These are phyloP conservation scores for Backusella psychrophila DNA, from an alignment of 192 early-diverging fungal species.

Conservation along the genomic window DNA sequence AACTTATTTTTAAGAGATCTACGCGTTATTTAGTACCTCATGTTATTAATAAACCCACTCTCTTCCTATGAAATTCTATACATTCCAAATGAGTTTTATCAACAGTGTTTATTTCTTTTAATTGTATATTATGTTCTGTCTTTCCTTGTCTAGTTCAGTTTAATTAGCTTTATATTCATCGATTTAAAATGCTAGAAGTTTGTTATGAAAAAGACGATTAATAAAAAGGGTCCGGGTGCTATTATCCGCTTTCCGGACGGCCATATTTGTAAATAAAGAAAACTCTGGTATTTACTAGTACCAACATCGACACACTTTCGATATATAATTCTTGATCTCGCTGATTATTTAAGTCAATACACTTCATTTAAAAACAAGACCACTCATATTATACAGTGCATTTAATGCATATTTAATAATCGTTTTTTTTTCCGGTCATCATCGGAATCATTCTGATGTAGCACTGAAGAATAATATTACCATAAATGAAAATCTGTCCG, in stretches of 20 bases:
- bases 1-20: not conserved
- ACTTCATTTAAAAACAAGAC: not conserved
- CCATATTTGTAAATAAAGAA: not conserved
- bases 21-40: not conserved
- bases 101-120: not conserved
- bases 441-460: not conserved
- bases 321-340: not conserved
- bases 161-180: too few relatives aligned
- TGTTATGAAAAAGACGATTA: not conserved
- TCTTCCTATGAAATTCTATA: too few relatives aligned
- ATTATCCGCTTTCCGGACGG: not conserved
- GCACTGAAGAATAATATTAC: not conserved
- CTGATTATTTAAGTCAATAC: too few relatives aligned
- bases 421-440: not conserved
- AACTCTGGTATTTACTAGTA: not conserved
- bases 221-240: not conserved
- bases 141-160: too few relatives aligned
- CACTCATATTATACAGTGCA: not conserved
- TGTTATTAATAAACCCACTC: too few relatives aligned
- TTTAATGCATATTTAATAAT: not conserved
- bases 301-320: not conserved
- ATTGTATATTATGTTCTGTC: not conserved
- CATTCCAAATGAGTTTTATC: not conserved
- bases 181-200: too few relatives aligned
- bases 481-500: not conserved